A percentile compares a stretch with the other conserved stretches of the same genome.
Evolutionary conservation across 1,284 basidiomycete species (phyloP).

Genomic region (Polyporus tsugae): DNA sequence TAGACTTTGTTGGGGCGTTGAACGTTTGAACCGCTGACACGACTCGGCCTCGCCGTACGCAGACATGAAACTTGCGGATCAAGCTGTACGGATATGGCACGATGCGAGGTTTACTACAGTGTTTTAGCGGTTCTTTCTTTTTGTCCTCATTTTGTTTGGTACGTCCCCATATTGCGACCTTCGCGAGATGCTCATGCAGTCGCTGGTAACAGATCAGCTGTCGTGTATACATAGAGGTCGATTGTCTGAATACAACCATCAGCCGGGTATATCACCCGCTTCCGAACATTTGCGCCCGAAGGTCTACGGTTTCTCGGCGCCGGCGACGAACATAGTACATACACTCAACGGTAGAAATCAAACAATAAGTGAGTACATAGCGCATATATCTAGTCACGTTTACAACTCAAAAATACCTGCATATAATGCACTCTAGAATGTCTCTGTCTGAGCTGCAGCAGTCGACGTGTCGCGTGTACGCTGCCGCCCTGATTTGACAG

Average conservation of each 20-base stretch:
- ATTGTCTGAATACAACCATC: not conserved
- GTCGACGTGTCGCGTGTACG: not conserved
- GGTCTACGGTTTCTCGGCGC: too few species aligned
- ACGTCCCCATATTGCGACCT: not conserved
- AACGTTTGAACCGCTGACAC: not conserved
- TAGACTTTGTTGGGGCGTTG: not conserved
- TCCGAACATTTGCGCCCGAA: too few species aligned
- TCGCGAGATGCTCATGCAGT: not conserved
- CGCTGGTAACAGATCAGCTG: not conserved
- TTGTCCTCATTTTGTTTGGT: not conserved
- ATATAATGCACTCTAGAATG: not conserved
- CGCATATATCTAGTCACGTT: not conserved
- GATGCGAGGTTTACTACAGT: constrained; percentile 59
- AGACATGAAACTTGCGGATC: constrained; percentile 76
- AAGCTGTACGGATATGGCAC: constrained; percentile 70
- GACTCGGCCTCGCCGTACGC: not conserved
- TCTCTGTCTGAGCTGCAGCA: not conserved
- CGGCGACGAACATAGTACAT: too few species aligned
- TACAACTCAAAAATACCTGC: not conserved
- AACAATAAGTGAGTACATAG: not conserved
- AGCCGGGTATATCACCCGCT: not conserved
- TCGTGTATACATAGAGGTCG: not conserved
- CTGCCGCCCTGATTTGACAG: not conserved
- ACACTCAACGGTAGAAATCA: too few species aligned
- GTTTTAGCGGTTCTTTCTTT: constrained; percentile 20